Conservation (phyloP, 495 filamentous ascomycete genomes). For the Xylaria flabelliformis region DNA sequence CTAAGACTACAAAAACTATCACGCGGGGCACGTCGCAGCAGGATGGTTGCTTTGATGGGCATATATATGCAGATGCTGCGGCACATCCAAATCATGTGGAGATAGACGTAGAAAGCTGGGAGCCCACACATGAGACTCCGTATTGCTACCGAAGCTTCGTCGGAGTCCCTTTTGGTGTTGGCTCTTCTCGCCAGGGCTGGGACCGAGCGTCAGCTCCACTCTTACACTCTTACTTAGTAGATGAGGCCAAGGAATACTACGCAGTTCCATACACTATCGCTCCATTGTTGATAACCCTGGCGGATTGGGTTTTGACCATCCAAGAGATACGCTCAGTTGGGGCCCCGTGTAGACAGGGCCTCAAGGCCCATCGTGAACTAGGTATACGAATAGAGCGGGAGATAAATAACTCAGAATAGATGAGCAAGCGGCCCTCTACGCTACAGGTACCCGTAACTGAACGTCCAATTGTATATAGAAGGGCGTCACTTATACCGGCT, state of each 20-base stretch:
- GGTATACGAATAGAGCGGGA: background rate
- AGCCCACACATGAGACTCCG: slow-evolving; percentile 1
- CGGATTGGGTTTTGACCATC: background rate
- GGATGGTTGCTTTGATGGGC: slow-evolving; percentile 9
- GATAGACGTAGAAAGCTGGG: slow-evolving; percentile 5
- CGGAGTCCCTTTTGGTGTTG: background rate
- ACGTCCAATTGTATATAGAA: background rate
- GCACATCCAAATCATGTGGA: background rate
- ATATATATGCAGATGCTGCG: slow-evolving; percentile 9
- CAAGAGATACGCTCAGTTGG: background rate
- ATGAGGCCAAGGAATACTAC: slow-evolving; percentile 4
- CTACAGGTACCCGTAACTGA: background rate
- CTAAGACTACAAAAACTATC: slow-evolving; percentile 14
- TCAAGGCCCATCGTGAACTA: background rate
- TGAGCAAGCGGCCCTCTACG: background rate
- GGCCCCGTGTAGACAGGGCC: background rate
- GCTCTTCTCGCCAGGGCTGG: slow-evolving; percentile 7
- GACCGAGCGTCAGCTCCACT: slow-evolving; percentile 3
- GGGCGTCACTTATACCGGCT: background rate
- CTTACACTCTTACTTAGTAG: background rate
- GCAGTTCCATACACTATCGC: background rate
- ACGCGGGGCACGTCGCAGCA: slow-evolving; percentile 11
- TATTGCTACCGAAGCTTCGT: background rate
- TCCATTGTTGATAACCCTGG: background rate
- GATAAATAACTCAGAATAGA: background rate